These are phyloP conservation scores for Fusarium bactridioides DNA, from an alignment of 2,329 filamentous ascomycete species.

Conservation along the genomic window DNA sequence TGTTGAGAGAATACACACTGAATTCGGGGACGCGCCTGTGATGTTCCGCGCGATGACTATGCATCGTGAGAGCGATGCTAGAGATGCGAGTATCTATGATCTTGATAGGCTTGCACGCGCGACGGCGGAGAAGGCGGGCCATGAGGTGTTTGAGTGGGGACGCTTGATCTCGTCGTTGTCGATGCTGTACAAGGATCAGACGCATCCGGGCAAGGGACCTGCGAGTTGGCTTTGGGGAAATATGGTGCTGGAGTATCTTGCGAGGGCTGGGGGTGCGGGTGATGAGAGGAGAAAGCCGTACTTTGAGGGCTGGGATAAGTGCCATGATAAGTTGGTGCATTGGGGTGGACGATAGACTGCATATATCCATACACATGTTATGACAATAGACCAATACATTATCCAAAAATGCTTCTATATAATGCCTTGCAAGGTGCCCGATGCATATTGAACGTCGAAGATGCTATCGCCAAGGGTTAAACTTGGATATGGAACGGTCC, in stretches of 20 bases:
- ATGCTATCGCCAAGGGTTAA: too few relatives aligned
- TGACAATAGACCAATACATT: constrained; percentile 9
- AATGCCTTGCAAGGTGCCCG: accelerated
- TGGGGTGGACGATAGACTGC: constrained; percentile 27
- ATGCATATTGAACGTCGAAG: background rate
- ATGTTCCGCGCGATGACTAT: constrained; percentile 33
- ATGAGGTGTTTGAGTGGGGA: constrained; percentile 33
- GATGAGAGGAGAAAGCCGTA: constrained; percentile 25
- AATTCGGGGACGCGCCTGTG: constrained; percentile 15
- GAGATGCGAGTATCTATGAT: constrained; percentile 27
- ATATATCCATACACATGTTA: background rate
- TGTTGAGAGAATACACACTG: constrained; percentile 4
- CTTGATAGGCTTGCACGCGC: constrained; percentile 25
- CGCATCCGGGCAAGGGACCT: constrained; percentile 26
- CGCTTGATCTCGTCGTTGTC: constrained; percentile 24
- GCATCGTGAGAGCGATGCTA: constrained; percentile 22
- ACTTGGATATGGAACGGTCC: accelerated
- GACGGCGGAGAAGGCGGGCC: constrained; percentile 27
- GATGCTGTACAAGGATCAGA: constrained; percentile 36
- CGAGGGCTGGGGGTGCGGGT: constrained; percentile 6
- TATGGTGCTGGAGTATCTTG: constrained; percentile 34
- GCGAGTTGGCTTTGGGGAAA: constrained; percentile 37
- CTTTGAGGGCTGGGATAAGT: constrained; percentile 30
- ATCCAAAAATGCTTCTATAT: background rate
- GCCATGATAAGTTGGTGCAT: constrained; percentile 15